Percentiles rank a stretch among this genome's conserved stretches.
Conservation (phyloP, 139 green algal species). For the Pseudopediastrum boryanum region DNA sequence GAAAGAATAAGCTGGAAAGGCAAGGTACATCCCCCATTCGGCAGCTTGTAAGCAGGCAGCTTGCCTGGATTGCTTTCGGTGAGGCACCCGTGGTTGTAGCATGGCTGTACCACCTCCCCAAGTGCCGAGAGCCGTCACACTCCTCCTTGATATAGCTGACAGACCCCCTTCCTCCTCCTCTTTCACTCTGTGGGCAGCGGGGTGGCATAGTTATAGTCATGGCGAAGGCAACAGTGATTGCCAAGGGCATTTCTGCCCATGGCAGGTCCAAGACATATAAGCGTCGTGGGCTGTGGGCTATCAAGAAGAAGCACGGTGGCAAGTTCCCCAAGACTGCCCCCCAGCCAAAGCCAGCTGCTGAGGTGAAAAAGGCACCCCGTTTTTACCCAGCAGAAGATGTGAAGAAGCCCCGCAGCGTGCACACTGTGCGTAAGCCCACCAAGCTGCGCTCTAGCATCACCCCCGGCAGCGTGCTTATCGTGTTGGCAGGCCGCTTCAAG, state of each 20-base stretch:
- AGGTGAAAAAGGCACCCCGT: slow-evolving; percentile 63
- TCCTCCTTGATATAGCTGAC: too few relatives aligned
- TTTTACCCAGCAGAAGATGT: slow-evolving; percentile 97
- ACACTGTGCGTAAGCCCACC: slow-evolving; percentile 69
- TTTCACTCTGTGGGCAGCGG: neutral
- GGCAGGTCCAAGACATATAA: slow-evolving; percentile 57
- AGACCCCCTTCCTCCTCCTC: too few relatives aligned
- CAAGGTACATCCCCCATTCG: too few relatives aligned
- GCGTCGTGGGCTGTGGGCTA: slow-evolving; percentile 82
- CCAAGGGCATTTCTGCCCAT: slow-evolving; percentile 55
- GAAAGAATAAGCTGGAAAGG: too few relatives aligned
- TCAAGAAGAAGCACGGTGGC: slow-evolving; percentile 97
- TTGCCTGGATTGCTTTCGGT: too few relatives aligned
- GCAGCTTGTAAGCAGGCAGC: too few relatives aligned
- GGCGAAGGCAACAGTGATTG: slow-evolving; percentile 51
- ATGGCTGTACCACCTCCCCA: too few relatives aligned
- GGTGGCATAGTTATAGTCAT: slow-evolving; percentile 9
- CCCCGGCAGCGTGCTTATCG: slow-evolving; percentile 96
- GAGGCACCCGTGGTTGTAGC: too few relatives aligned
- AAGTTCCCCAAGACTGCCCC: slow-evolving; percentile 86
- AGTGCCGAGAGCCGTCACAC: too few relatives aligned
- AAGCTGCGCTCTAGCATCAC: slow-evolving; percentile 94
- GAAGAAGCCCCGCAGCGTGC: slow-evolving; percentile 73
- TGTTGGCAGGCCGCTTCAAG: slow-evolving; percentile 98
- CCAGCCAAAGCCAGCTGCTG: slow-evolving; percentile 64